Conservation (phyloP, 1,284 basidiomycete genomes). For the Apiotrichum brassicae region DNA sequence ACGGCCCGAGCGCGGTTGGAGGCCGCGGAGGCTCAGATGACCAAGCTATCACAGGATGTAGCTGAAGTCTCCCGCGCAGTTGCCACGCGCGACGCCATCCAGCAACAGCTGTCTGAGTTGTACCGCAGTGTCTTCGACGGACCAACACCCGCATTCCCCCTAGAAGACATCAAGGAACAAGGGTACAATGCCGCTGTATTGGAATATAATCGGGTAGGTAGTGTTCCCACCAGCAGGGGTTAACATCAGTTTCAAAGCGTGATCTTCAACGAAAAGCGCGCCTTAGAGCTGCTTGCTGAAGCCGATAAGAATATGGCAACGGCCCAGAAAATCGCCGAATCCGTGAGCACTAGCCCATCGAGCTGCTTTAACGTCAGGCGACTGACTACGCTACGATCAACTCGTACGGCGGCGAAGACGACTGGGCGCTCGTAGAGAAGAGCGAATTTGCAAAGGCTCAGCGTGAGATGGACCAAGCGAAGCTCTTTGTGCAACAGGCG, state of each 20-base stretch:
- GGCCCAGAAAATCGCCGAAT: background rate
- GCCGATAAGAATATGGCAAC: constrained; percentile 11
- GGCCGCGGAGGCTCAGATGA: constrained; percentile 15
- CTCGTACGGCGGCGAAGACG: constrained; percentile 3
- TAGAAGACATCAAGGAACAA: constrained; percentile 19
- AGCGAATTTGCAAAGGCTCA: constrained; percentile 19
- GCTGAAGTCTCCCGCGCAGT: constrained; percentile 7
- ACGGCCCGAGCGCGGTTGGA: constrained; percentile 16
- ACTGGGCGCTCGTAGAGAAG: constrained; percentile 4
- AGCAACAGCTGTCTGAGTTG: constrained; percentile 13
- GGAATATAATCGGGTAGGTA: constrained; percentile 10
- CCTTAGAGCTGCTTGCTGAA: constrained; percentile 9
- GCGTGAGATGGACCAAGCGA: constrained; percentile 19
- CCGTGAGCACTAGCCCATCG: background rate
- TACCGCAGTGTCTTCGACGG: constrained; percentile 18
- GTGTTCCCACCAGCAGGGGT: too few species aligned
- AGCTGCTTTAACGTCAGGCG: background rate
- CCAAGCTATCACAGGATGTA: constrained; percentile 4
- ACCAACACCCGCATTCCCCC: constrained; percentile 19
- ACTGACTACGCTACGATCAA: constrained; percentile 6
- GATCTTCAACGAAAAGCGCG: constrained; percentile 20
- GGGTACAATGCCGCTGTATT: constrained; percentile 1
- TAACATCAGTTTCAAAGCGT: constrained; percentile 10
- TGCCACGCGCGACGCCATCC: constrained; percentile 9
- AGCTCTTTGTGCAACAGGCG: constrained; percentile 20